These are phyloP conservation scores for Psilocybe cubensis DNA, from an alignment of 768 basidiomycete genomes.

Conservation along the genomic window DNA sequence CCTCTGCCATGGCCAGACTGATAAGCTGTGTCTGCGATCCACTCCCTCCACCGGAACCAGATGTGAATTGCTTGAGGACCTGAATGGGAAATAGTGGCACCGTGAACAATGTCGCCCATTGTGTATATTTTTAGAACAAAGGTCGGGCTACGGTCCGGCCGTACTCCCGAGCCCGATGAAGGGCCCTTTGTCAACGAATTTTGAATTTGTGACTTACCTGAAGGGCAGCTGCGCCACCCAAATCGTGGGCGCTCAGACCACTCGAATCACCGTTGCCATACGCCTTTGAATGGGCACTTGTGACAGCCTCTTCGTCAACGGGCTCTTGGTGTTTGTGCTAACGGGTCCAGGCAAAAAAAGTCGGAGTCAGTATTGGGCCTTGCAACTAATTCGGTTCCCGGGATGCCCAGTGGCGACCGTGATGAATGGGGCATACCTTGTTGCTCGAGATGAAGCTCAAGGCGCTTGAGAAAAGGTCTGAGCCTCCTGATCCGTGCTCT, in stretches of 20 bases:
- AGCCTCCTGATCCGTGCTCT: conserved; percentile 57
- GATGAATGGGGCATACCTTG: conserved; percentile 41
- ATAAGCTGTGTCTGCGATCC: conserved; percentile 69
- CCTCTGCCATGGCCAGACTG: conserved; percentile 86
- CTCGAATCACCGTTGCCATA: conserved; percentile 57
- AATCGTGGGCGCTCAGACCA: conserved; percentile 57
- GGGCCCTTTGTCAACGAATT: neutral
- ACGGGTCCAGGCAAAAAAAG: neutral
- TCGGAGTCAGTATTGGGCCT: neutral
- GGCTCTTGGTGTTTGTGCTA: conserved; percentile 56
- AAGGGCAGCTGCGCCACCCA: conserved; percentile 81
- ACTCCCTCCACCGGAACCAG: conserved; percentile 44
- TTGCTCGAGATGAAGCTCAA: conserved; percentile 54
- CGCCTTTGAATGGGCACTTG: conserved; percentile 61
- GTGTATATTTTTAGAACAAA: conserved; percentile 6
- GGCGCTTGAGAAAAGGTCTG: conserved; percentile 59
- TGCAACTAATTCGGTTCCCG: too few species aligned
- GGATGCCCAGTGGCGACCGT: too few species aligned
- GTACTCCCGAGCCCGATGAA: neutral
- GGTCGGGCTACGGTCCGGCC: too few species aligned
- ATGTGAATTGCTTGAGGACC: conserved; percentile 72
- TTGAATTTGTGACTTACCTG: conserved; percentile 46
- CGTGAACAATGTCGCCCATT: neutral
- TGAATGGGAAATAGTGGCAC: conserved; percentile 25
- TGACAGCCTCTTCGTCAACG: conserved; percentile 68